These are phyloP conservation scores for Sarocladium brachiariae DNA, from an alignment of 2,329 filamentous ascomycete genomes.

Conservation along the genomic window DNA sequence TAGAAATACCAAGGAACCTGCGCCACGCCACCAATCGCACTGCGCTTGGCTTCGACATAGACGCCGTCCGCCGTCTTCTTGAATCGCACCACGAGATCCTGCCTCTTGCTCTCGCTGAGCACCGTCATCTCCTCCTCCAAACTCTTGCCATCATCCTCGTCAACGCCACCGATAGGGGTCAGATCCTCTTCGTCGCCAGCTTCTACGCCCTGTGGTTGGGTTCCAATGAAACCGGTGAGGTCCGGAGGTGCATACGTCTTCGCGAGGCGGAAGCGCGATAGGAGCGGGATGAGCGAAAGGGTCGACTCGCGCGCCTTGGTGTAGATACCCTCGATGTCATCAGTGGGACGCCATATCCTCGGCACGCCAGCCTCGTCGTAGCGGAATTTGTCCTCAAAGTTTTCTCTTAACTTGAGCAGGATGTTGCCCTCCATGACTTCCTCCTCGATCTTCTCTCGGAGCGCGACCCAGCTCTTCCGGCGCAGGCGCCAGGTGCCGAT, in stretches of 20 bases:
- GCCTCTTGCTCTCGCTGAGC: conserved; percentile 81
- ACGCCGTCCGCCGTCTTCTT: conserved; percentile 98
- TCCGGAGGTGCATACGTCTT: conserved; percentile 71
- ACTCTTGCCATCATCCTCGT: conserved; percentile 90
- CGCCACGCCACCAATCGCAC: conserved; percentile 89
- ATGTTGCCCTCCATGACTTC: conserved; percentile 98
- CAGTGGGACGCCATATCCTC: conserved; percentile 90
- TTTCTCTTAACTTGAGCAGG: conserved; percentile 88
- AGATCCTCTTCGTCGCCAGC: conserved; percentile 86
- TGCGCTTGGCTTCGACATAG: conserved; percentile 95
- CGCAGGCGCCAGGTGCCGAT: conserved; percentile 88
- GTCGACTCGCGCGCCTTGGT: conserved; percentile 90
- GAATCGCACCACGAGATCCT: conserved; percentile 89
- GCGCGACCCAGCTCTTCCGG: conserved; percentile 88
- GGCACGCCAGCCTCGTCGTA: conserved; percentile 95
- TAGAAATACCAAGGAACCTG: conserved; percentile 96
- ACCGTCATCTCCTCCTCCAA: conserved; percentile 95
- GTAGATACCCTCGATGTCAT: conserved; percentile 95
- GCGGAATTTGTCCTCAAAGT: conserved; percentile 98
- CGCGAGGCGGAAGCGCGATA: conserved; percentile 75
- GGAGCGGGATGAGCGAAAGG: conserved; percentile 78
- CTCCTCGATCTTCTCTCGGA: conserved; percentile 87
- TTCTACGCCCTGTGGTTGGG: conserved; percentile 66
- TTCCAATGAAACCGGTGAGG: conserved; percentile 77
- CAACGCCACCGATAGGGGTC: conserved; percentile 81